phyloP scores from a whole-genome alignment of 805 yeast species.

The Yarrowia divulgata region DNA sequence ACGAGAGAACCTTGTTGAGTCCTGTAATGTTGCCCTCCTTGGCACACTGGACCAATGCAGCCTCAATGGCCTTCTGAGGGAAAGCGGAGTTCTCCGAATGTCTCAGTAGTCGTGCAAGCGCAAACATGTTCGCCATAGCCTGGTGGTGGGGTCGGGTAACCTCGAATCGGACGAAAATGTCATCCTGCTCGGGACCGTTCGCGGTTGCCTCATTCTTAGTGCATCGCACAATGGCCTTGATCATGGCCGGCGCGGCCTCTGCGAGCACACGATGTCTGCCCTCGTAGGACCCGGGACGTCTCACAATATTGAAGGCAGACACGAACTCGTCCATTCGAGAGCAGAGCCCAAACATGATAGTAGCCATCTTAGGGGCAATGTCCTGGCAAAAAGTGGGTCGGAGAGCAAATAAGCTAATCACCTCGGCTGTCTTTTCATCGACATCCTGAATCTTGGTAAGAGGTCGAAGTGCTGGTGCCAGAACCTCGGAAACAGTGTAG shows the following conservation, averaged over 20 bases:
- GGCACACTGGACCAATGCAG: conserved; percentile 11
- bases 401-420: conserved; percentile 1
- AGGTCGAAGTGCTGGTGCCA: conserved; percentile 15
- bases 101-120: conserved; percentile 3
- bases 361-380: neutral
- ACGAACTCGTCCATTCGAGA: conserved; percentile 33
- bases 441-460: conserved; percentile 4
- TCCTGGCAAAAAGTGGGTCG: neutral
- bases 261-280: neutral
- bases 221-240: conserved; percentile 32
- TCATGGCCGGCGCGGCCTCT: conserved; percentile 14
- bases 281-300: neutral
- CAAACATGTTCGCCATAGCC: conserved; percentile 36
- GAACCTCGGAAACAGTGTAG: conserved; percentile 19
- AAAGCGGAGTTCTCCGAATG: neutral
- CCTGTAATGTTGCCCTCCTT: conserved; percentile 22
- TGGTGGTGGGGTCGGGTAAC: conserved; percentile 14
- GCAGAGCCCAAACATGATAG: conserved; percentile 3
- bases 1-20: conserved; percentile 8
- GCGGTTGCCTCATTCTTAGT: conserved; percentile 22
- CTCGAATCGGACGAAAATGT: conserved; percentile 4
- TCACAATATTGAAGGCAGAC: conserved; percentile 23
- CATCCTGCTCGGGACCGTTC: conserved; percentile 7
- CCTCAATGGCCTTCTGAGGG: conserved; percentile 1
- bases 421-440: conserved; percentile 10